Base-by-base conservation (phyloP, 768 basidiomycete genomes). In the Russula sp. region DNA sequence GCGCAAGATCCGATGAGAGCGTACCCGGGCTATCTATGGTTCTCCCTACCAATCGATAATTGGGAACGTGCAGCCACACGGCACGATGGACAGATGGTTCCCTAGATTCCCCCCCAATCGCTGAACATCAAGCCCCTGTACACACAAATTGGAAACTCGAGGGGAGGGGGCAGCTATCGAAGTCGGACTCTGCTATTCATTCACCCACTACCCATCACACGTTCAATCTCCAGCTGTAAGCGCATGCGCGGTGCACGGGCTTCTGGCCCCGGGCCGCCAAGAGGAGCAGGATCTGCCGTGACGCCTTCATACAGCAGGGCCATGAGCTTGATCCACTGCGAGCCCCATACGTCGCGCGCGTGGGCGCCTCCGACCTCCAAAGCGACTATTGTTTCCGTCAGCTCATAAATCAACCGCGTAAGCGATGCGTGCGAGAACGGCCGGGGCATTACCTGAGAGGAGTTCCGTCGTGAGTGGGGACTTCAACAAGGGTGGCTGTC, bases 271-370 rank as follows among this genome's bases (percentile, higher is more conserved):
- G 67, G 47, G 32, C 74, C 68, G 53, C 74, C 74, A 53, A 77
- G 79, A 57, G 83, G 75, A 20, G 48, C 6, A 48, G 63, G 49
- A 6, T 87, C 86, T 5, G 69, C 72, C 0, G 83, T 88, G 45
- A 83, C 77, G 8, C 85, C 84, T 56, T 85, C 80, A 65, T 91
- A 84, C 14, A 91, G 71, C 14, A 89, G 72, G 31, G 77, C 79
- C 22, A 93, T 78, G 56, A 91, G 73, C 71, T 91, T 91, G 62
- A 85, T 74, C 84, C 88, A 92, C 72, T 92, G 90, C 44, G 77
- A 74, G n/a, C 90, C 90, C 85, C 87, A 92, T 9, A 88, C 74
- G 32, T 77, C 73, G 59, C 77, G 76, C 9, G 86, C 87, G 54
- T 83, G 77, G 31, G 76, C 65, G 3, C 91, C 89, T 67, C 86